These are phyloP conservation scores for Leccinum ponderosum DNA, from an alignment of 1,284 basidiomycete species.

Conservation along the genomic window DNA sequence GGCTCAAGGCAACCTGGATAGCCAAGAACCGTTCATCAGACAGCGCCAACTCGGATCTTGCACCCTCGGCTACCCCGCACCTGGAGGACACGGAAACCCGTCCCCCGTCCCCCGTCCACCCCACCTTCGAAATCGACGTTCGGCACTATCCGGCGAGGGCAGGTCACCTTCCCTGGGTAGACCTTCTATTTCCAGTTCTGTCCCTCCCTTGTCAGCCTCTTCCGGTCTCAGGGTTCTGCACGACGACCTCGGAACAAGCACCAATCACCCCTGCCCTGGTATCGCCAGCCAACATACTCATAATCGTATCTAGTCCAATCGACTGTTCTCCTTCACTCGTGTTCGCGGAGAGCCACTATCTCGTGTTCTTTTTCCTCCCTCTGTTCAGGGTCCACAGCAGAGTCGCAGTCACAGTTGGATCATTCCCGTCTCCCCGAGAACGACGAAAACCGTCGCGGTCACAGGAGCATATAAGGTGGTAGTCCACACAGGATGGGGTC, in stretches of 20 bases:
- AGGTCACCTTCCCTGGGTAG: conserved; percentile 10
- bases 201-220: conserved; percentile 24
- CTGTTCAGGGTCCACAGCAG: conserved; percentile 16
- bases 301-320: too few relatives aligned
- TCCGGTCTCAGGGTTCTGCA: conserved; percentile 31
- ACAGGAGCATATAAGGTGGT: conserved; percentile 19
- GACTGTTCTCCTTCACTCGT: conserved; percentile 4
- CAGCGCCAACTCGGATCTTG: conserved; percentile 17
- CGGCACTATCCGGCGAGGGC: conserved; percentile 11
- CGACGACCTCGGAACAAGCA: conserved; percentile 27
- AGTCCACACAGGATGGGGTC: conserved; percentile 12
- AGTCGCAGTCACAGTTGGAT: conserved; percentile 19
- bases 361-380: conserved; percentile 27
- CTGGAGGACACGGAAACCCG: neutral
- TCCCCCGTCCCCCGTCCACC: neutral
- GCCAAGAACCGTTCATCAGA: conserved; percentile 34
- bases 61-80: neutral
- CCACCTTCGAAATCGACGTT: neutral
- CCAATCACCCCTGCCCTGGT: neutral
- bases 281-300: too few relatives aligned
- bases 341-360: conserved; percentile 22
- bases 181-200: conserved; percentile 24
- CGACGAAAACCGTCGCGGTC: conserved; percentile 17
- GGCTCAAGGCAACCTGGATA: conserved; percentile 51
- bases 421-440: conserved; percentile 15